Percentiles rank a stretch among this genome's conserved stretches.
Conservation (phyloP, 306 rosid species). For the Inga laurina region DNA sequence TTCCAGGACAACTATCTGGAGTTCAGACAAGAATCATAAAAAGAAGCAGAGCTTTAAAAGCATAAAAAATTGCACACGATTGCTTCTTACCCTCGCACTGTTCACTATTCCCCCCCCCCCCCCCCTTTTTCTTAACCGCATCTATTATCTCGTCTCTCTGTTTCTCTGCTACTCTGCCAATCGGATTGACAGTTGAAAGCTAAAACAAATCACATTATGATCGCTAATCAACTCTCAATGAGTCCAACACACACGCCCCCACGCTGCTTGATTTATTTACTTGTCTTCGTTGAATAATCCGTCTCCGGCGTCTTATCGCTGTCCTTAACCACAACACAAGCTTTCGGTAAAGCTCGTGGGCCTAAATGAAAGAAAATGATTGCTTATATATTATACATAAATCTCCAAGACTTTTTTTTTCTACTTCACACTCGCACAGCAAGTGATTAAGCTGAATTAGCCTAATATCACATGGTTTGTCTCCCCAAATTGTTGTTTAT, state of each 20-base stretch:
- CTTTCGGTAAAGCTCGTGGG: conserved; percentile 34
- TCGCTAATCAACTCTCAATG: conserved; percentile 26
- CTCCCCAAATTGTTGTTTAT: conserved; percentile 18
- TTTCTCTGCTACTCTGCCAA: background rate
- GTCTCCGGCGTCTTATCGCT: conserved; percentile 27
- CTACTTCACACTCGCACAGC: conserved; percentile 22
- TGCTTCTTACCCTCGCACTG: background rate
- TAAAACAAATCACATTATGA: background rate
- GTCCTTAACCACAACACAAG: conserved; percentile 37
- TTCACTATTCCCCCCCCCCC: background rate
- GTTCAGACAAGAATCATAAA: background rate
- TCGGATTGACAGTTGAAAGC: background rate
- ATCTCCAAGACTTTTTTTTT: conserved; percentile 24
- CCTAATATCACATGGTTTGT: conserved; percentile 29
- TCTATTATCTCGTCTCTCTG: background rate
- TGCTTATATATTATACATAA: conserved; percentile 14
- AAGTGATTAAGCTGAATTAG: conserved; percentile 28
- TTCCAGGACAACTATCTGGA: conserved; percentile 18
- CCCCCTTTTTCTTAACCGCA: background rate
- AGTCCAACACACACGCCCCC: conserved; percentile 42
- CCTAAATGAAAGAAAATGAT: conserved; percentile 40
- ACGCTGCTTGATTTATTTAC: conserved; percentile 26
- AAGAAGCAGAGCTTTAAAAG: background rate
- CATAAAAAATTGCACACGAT: conserved; percentile 14
- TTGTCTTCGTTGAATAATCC: conserved; percentile 35